Percentiles rank a stretch among this genome's conserved stretches.
Evolutionary conservation across 139 green algal genomes (phyloP).

Genomic region (Ostreobium quekettii): DNA sequence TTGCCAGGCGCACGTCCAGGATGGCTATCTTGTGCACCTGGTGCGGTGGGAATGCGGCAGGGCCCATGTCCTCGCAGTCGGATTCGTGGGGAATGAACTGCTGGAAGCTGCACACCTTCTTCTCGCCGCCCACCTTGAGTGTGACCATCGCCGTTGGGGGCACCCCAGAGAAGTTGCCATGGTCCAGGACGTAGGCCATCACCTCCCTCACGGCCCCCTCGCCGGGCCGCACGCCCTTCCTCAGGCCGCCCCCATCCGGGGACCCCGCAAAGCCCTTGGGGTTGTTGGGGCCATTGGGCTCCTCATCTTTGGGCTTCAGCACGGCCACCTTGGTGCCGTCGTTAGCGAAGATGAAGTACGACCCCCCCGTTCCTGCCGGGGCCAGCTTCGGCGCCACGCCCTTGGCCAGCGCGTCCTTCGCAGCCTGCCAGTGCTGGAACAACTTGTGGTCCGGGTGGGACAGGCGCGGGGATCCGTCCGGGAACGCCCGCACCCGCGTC

Average conservation of each 20-base stretch:
- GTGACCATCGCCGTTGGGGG: conserved; percentile 51
- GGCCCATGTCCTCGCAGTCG: conserved; percentile 57
- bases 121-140: conserved; percentile 21
- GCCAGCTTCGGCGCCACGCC: conserved; percentile 39
- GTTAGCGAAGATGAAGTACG: conserved; percentile 35
- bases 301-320: conserved; percentile 81
- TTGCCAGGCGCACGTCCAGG: conserved; percentile 54
- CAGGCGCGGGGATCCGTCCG: conserved; percentile 32
- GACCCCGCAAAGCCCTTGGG: conserved; percentile 35
- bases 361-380: conserved; percentile 43
- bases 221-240: conserved; percentile 32
- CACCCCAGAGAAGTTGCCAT: conserved; percentile 45
- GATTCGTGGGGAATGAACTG: conserved; percentile 40
- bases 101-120: conserved; percentile 56
- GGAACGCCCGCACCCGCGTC: background rate
- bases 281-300: conserved; percentile 71
- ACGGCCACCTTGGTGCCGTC: conserved; percentile 45
- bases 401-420: conserved; percentile 21
- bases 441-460: conserved; percentile 34
- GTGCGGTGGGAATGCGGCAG: conserved; percentile 30
- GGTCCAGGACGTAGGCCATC: conserved; percentile 53
- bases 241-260: conserved; percentile 23
- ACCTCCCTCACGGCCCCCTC: conserved; percentile 56
- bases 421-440: conserved; percentile 25
- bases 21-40: conserved; percentile 55